A percentile compares a stretch with the other conserved stretches of the same genome.
These are phyloP conservation scores for Plenodomus lindquistii DNA, from an alignment of 2,329 filamentous ascomycete genomes.

Conservation along the genomic window DNA sequence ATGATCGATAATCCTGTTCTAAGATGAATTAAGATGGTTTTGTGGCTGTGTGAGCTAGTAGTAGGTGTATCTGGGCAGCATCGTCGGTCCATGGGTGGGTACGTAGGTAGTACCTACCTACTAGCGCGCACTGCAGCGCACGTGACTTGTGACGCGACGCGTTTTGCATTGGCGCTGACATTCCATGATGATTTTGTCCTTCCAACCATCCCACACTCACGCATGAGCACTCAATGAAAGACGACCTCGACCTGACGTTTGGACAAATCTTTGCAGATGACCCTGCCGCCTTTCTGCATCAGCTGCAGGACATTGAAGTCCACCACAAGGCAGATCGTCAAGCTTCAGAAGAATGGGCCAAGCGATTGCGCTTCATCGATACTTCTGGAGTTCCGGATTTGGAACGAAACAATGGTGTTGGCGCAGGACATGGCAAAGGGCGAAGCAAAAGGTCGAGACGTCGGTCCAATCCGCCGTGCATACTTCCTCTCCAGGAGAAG, in stretches of 20 bases:
- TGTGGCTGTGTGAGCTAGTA: too few relatives aligned
- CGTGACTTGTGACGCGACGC: too few relatives aligned
- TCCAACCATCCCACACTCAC: too few relatives aligned
- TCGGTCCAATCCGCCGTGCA: neutral
- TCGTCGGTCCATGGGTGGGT: too few relatives aligned
- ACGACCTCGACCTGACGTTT: neutral
- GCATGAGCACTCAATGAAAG: too few relatives aligned
- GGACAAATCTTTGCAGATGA: neutral
- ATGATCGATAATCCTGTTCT: too few relatives aligned
- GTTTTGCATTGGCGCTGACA: too few relatives aligned
- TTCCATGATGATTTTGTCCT: too few relatives aligned
- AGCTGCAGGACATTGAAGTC: neutral
- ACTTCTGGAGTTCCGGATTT: neutral
- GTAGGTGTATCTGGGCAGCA: too few relatives aligned
- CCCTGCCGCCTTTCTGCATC: neutral
- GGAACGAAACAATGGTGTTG: neutral
- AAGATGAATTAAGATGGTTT: too few relatives aligned
- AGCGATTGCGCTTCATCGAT: neutral
- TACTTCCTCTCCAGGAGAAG: neutral
- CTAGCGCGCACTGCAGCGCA: too few relatives aligned
- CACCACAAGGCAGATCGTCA: neutral
- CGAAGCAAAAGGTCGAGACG: neutral
- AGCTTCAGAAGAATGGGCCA: neutral
- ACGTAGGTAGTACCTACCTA: too few relatives aligned
- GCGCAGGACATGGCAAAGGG: neutral